Base-by-base conservation (phyloP, 2,329 filamentous ascomycete species). In the Sclerotinia borealis region DNA sequence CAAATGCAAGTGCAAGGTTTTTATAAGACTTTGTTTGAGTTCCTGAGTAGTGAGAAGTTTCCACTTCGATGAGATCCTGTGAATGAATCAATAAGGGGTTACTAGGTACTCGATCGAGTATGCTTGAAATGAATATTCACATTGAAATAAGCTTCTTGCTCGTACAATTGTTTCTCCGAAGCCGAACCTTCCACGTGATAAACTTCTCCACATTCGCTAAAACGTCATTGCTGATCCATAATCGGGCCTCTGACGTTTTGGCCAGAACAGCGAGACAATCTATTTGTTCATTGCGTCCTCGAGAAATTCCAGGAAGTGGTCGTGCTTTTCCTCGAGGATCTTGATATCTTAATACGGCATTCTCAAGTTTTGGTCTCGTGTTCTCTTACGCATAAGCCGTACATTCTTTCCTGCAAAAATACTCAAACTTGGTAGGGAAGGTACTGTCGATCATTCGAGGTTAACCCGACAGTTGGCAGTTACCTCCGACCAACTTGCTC, bases 381-480 rank as follows among this genome's bases (percentile, higher is more conserved):
- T 11, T 34, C 19, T 45, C 39, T 22, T 22, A 22, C n/a, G n/a
- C 9, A n/a, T 25, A 10, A 22, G 8, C 27, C 8, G 4, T 31
- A 45, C 13, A 51, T 13, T 43, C 52, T 43, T 43, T 34, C 27
- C 19, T 43, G 15, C n/a, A 41, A 43, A 36, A 31, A 29, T 29
- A 31, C 39, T 56, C 27, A 25, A 45, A 43, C 39, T 31, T 45
- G 27, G 27, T 37, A 43, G 39, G 27, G 54, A 56, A 56, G 54
- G 54, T 25, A 34, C 19, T 34, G 27, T 25, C 39, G 27, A 43
- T 41, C 39, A 25, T 34, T 45, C 27, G 39, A 34, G 27, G 27
- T 22, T 34, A 22, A 19, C 54, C 39, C n/a, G 27, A 56, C 27
- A 56, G 54, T 56, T 56, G 54, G 39, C 54, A 56, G 45, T 56